phyloP scores from a whole-genome alignment of 805 yeast genomes.

The Diddensiella santjacobensis region DNA sequence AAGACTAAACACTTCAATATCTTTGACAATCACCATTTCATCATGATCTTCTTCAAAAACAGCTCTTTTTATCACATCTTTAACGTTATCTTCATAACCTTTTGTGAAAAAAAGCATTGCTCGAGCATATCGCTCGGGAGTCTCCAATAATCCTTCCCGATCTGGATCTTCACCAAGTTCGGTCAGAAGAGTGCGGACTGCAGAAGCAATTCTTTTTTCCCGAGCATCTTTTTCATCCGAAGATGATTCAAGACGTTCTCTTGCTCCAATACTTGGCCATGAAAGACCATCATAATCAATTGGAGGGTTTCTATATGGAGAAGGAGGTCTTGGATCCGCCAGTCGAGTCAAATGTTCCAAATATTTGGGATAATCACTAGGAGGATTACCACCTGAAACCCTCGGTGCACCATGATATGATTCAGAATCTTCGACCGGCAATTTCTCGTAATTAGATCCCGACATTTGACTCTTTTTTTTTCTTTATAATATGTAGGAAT shows the following conservation, averaged over 20 bases:
- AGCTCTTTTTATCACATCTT: slow-evolving; percentile 89
- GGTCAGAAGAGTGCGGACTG: slow-evolving; percentile 64
- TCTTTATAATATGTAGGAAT: too few relatives aligned
- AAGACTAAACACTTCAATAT: slow-evolving; percentile 84
- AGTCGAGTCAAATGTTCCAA: slow-evolving; percentile 20
- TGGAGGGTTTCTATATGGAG: slow-evolving; percentile 84
- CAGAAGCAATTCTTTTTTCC: slow-evolving; percentile 74
- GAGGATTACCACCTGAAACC: slow-evolving; percentile 17
- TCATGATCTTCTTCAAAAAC: slow-evolving; percentile 98
- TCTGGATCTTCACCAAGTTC: slow-evolving; percentile 90
- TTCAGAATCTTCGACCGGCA: neutral
- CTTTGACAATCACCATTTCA: slow-evolving; percentile 97
- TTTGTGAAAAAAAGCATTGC: slow-evolving; percentile 95
- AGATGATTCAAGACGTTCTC: slow-evolving; percentile 66
- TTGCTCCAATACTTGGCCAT: slow-evolving; percentile 90
- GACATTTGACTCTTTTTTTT: too few relatives aligned
- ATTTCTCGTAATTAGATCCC: neutral
- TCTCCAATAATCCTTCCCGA: slow-evolving; percentile 86
- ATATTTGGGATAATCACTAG: slow-evolving; percentile 25
- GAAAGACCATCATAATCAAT: slow-evolving; percentile 87
- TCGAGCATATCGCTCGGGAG: slow-evolving; percentile 94
- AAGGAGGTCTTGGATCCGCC: slow-evolving; percentile 44
- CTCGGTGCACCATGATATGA: slow-evolving; percentile 15
- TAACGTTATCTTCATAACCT: slow-evolving; percentile 92
- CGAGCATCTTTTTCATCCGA: slow-evolving; percentile 63